Conservation (phyloP, 768 basidiomycete species). For the Rhizopogon vulgaris region DNA sequence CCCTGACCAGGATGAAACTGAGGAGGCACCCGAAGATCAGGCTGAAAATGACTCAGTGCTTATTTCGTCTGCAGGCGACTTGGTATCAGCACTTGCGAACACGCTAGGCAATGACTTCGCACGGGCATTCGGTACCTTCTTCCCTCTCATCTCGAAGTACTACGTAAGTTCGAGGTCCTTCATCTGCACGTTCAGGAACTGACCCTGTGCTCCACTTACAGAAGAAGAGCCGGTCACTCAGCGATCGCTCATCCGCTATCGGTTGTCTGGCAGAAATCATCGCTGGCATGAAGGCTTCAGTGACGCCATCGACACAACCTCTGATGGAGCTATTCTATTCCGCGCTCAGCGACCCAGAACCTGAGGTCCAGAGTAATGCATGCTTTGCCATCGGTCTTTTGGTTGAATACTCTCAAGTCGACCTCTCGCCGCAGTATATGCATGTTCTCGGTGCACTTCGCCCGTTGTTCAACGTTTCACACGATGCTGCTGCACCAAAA, state of each 20-base stretch:
- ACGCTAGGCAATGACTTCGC: slow-evolving; percentile 83
- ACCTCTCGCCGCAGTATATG: slow-evolving; percentile 78
- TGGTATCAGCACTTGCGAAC: slow-evolving; percentile 83
- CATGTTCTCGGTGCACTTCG: slow-evolving; percentile 73
- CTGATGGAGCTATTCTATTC: slow-evolving; percentile 81
- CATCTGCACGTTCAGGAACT: background rate
- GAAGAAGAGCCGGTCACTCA: slow-evolving; percentile 82
- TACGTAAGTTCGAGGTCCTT: slow-evolving; percentile 52
- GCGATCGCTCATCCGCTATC: slow-evolving; percentile 89
- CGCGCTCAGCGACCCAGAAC: slow-evolving; percentile 75
- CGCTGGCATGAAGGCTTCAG: slow-evolving; percentile 78
- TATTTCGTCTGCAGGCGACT: slow-evolving; percentile 89
- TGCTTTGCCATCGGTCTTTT: slow-evolving; percentile 92
- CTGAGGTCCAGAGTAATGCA: slow-evolving; percentile 95
- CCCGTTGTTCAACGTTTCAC: slow-evolving; percentile 67
- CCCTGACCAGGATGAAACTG: slow-evolving; percentile 85
- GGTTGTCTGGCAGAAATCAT: slow-evolving; percentile 96
- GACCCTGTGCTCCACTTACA: slow-evolving; percentile 22
- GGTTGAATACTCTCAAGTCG: slow-evolving; percentile 76
- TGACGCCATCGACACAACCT: slow-evolving; percentile 78
- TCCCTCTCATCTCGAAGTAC: slow-evolving; percentile 85
- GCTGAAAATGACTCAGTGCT: slow-evolving; percentile 97
- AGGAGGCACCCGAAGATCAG: slow-evolving; percentile 81
- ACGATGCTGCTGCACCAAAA: slow-evolving; percentile 55
- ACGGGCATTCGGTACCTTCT: slow-evolving; percentile 78